Conservation (phyloP, 805 yeast species). For the Lachancea sp. region DNA sequence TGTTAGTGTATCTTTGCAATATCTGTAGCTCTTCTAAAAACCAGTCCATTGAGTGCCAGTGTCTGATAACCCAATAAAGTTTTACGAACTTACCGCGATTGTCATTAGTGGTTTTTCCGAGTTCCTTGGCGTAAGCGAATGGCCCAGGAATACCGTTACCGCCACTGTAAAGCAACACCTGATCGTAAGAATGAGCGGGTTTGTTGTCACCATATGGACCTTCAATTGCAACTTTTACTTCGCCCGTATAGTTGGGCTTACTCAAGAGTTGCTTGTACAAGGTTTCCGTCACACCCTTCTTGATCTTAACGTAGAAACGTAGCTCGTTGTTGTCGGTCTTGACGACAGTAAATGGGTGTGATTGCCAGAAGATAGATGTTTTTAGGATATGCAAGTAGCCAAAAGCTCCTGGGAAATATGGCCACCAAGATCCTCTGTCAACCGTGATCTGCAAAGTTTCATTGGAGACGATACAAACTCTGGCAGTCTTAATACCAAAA, state of each 20-base stretch:
- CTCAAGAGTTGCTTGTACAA: slow-evolving; percentile 30
- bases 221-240: slow-evolving; percentile 41
- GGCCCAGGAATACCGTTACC: slow-evolving; percentile 47
- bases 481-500: slow-evolving; percentile 58
- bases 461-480: slow-evolving; percentile 19
- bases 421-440: slow-evolving; percentile 11
- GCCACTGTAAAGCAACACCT: slow-evolving; percentile 40
- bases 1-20: slow-evolving; percentile 15
- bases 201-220: slow-evolving; percentile 49
- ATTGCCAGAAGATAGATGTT: slow-evolving; percentile 45
- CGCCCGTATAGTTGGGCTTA: slow-evolving; percentile 28
- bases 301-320: slow-evolving; percentile 40
- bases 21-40: slow-evolving; percentile 14
- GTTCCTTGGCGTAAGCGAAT: slow-evolving; percentile 15
- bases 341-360: slow-evolving; percentile 60
- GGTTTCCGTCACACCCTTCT: slow-evolving; percentile 46
- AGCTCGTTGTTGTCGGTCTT: slow-evolving; percentile 34
- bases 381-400: slow-evolving; percentile 49
- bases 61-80: slow-evolving; percentile 16
- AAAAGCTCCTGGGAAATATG: slow-evolving; percentile 41
- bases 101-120: slow-evolving; percentile 6
- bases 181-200: slow-evolving; percentile 36
- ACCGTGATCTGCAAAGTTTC: slow-evolving; percentile 15
- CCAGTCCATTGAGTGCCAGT: slow-evolving; percentile 17
- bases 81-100: slow-evolving; percentile 10